Evolutionary conservation across 2,329 filamentous ascomycete species (phyloP).

Genomic region (Fusarium lateritium): DNA sequence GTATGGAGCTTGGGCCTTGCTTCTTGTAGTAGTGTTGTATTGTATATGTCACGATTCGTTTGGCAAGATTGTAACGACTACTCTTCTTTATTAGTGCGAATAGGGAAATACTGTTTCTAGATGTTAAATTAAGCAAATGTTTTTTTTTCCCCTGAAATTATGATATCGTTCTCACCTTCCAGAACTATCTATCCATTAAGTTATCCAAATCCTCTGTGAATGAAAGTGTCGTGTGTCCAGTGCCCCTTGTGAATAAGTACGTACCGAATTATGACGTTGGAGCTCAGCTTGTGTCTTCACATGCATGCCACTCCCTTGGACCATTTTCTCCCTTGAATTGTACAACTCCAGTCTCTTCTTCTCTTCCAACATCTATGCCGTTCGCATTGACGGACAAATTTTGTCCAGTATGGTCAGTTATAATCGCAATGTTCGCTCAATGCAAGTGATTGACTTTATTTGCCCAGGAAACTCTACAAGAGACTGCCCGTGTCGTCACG

Average conservation of each 20-base stretch:
- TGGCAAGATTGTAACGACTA: slow-evolving; percentile 40
- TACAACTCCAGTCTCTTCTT: slow-evolving; percentile 4
- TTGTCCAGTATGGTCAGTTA: slow-evolving; percentile 39
- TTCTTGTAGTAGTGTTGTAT: slow-evolving; percentile 18
- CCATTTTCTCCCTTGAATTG: slow-evolving; percentile 19
- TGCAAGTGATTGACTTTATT: slow-evolving; percentile 16
- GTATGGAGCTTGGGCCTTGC: slow-evolving; percentile 31
- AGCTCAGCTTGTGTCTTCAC: slow-evolving; percentile 31
- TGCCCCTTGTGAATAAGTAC: slow-evolving; percentile 22
- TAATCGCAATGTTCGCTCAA: not conserved
- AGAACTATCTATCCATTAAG: too few species aligned
- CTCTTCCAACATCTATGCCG: slow-evolving; percentile 18
- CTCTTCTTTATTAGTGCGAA: slow-evolving; percentile 29
- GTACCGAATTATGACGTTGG: slow-evolving; percentile 45
- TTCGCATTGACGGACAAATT: slow-evolving; percentile 20
- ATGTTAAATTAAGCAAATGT: slow-evolving; percentile 4
- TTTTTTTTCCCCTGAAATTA: not conserved
- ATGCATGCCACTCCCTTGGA: slow-evolving; percentile 35
- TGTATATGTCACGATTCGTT: slow-evolving; percentile 37
- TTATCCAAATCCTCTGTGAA: not conserved
- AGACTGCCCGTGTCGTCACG: slow-evolving; percentile 59
- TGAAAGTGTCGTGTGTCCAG: not conserved
- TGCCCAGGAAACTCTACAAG: slow-evolving; percentile 55
- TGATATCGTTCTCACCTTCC: not conserved
- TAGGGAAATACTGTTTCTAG: slow-evolving; percentile 17